Evolutionary conservation across 208 protist genomes (phyloP).

Genomic region (Acanthamoeba rhysodes): DNA sequence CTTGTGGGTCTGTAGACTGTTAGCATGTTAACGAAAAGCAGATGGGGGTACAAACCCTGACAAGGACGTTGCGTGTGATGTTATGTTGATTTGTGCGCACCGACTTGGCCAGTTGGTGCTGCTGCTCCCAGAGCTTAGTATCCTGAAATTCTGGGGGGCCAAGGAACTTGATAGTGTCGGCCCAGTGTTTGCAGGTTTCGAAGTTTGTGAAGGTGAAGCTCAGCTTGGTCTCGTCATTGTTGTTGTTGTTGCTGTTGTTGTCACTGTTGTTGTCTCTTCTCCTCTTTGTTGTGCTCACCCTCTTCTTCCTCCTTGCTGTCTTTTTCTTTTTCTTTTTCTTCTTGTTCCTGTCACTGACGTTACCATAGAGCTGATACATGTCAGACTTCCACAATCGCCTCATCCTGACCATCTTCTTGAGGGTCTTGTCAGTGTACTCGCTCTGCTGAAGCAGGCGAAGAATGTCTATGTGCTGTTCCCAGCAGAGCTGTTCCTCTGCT

Average conservation of each 20-base stretch:
- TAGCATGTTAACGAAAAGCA: no score
- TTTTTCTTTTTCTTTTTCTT: no score
- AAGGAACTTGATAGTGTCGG: neutral
- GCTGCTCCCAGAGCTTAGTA: neutral
- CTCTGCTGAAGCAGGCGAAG: neutral
- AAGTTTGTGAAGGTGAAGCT: neutral
- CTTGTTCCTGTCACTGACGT: no score
- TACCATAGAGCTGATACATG: no score
- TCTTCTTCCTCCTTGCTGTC: no score
- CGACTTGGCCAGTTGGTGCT: neutral
- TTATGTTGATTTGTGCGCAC: neutral
- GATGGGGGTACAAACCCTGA: neutral
- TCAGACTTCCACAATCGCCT: no score
- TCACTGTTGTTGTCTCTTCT: no score
- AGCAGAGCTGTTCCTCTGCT: neutral
- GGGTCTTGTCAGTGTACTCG: no score
- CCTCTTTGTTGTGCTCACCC: no score
- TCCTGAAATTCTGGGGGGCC: conserved; percentile 4
- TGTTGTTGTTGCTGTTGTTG: neutral
- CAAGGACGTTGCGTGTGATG: neutral
- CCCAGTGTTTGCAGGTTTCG: neutral
- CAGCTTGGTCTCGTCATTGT: no score
- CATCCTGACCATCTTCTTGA: no score
- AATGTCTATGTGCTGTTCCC: neutral
- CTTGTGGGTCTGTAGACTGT: no score